Conservation (phyloP, 2,329 filamentous ascomycete genomes). For the Fusarium sp. region DNA sequence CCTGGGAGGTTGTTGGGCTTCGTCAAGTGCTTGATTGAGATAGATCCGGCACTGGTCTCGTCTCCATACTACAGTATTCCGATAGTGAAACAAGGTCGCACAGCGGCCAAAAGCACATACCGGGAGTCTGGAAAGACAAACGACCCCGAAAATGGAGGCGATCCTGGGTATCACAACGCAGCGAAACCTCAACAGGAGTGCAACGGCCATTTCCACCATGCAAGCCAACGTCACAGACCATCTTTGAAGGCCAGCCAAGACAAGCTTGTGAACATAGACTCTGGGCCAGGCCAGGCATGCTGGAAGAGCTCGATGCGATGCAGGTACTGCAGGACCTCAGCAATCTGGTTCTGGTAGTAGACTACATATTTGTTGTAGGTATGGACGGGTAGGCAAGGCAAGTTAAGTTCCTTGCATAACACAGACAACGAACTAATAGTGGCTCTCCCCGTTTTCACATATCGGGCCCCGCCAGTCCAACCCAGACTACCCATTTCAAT, state of each 20-base stretch:
- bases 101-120: slow-evolving; percentile 29
- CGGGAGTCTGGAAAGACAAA: slow-evolving; percentile 37
- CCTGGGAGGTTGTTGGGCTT: not conserved
- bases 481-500: slow-evolving; percentile 7
- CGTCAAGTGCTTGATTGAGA: not conserved
- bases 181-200: slow-evolving; percentile 3
- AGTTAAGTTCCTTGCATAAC: slow-evolving; percentile 34
- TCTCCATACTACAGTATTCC: not conserved
- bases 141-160: slow-evolving; percentile 17
- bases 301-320: slow-evolving; percentile 5
- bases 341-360: not conserved
- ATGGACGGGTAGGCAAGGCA: slow-evolving; percentile 33
- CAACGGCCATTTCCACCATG: slow-evolving; percentile 12
- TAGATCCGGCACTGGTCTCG: not conserved
- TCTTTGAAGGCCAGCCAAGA: slow-evolving; percentile 18
- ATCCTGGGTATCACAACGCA: slow-evolving; percentile 27
- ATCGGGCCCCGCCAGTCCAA: slow-evolving; percentile 17
- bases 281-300: not conserved
- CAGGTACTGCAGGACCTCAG: slow-evolving; percentile 10
- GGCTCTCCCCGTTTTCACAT: slow-evolving; percentile 1
- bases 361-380: slow-evolving; percentile 8
- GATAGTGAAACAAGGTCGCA: slow-evolving; percentile 16
- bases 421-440: slow-evolving; percentile 9
- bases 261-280: slow-evolving; percentile 5
- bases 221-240: slow-evolving; percentile 35